Evolutionary conservation across 768 basidiomycete genomes (phyloP), one percentile per base, ranked within the genome.

Genomic region (Amanita brunnescens): DNA sequence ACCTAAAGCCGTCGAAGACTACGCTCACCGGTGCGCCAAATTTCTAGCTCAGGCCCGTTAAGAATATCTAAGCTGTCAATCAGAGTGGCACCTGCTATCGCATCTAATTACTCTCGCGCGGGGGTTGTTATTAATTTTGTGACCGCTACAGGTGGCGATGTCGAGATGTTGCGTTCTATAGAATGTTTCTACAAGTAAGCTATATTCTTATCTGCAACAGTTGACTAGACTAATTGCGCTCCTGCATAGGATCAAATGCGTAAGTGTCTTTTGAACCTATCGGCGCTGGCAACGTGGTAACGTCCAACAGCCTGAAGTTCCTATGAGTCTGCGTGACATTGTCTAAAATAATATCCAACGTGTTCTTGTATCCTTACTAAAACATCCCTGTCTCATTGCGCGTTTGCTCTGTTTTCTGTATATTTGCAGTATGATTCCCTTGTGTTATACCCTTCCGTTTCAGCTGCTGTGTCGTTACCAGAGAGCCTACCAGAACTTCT

Each of bases 141-240:
- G 55, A 96, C 94, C 51, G 95, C 94, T 49, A 93, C 92, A 12
- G 93, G 94, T 26, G 94, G 93, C 37, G 95, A 98, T 65, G 94
- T 97, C 50, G 95, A 98, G 72, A 96, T 97, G 93, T 73, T 98
- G 55, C 81, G 95, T 62, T 90, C 89, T 59, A 97, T 97, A 76
- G 95, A 98, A 74, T 95, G 93, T 77, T 95, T 92, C 72, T 97
- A 95, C 78, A 91, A 91, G 90, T 91, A 40, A 44, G 50, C 43
- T 18, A 8, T 13, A n/a, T 20, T 35, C 34, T 26, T 33, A 8
- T 44, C 39, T 2, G 1, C 7, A n/a, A n/a, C 21, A 21, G 29
- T 9, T 24, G 23, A 34, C 12, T 26, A 13, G n/a, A 24, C 12
- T 26, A 10, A 23, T 26, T n/a, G 40, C 47, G 34, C 10, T 20